A percentile compares a stretch with the other conserved stretches of the same genome.
Evolutionary conservation across 2,329 filamentous ascomycete genomes (phyloP).

Genomic region (Sclerotinia borealis): DNA sequence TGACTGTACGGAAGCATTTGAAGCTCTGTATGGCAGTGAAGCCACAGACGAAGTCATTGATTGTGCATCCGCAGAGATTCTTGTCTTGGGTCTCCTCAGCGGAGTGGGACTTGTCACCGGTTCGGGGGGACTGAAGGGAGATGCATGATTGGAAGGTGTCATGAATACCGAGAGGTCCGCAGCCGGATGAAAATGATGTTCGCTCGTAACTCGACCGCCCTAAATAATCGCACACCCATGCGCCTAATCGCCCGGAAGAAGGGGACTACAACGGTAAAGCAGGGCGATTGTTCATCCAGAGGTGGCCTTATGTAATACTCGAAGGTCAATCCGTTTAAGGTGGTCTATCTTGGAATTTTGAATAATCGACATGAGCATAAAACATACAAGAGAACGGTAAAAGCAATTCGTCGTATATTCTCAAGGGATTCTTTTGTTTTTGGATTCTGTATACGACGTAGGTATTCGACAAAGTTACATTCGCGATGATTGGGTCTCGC

Average conservation of each 20-base stretch:
- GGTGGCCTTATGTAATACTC: constrained; percentile 1
- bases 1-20: constrained; percentile 54
- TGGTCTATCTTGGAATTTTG: background rate
- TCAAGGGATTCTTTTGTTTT: background rate
- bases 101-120: constrained; percentile 44
- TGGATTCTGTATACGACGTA: background rate
- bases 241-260: constrained; percentile 15
- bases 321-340: constrained; percentile 7
- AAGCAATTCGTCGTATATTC: background rate
- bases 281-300: constrained; percentile 7
- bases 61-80: constrained; percentile 44
- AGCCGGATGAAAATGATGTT: constrained; percentile 6
- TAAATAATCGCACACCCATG: constrained; percentile 39
- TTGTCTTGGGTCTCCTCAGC: constrained; percentile 54
- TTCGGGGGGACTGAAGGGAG: constrained; percentile 54
- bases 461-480: background rate
- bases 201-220: constrained; percentile 33
- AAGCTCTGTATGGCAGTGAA: constrained; percentile 47
- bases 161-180: constrained; percentile 43
- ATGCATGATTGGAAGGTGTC: constrained; percentile 61
- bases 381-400: background rate
- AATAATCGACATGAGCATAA: constrained; percentile 20
- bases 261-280: background rate
- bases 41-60: constrained; percentile 44
- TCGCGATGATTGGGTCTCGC: background rate